A percentile compares a stretch with the other conserved stretches of the same genome.
Evolutionary conservation across 345 rosid genomes (phyloP).

Genomic region (Salix dunnii): DNA sequence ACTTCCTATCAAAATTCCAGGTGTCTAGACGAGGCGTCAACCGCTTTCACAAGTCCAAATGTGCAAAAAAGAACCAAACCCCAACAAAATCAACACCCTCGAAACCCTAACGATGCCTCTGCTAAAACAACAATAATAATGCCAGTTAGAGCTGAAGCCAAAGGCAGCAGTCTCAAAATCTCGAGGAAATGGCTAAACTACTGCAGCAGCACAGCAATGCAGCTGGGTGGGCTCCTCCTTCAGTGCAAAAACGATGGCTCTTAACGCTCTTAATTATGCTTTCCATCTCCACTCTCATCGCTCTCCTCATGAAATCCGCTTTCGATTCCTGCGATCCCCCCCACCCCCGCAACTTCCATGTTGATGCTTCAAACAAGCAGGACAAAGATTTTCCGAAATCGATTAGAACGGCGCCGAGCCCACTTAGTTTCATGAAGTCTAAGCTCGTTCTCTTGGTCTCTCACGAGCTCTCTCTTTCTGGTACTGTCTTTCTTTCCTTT

Average conservation of each 20-base stretch:
- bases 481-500: slow-evolving; percentile 1
- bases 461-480: slow-evolving; percentile 47
- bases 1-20: too few species aligned
- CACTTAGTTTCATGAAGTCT: slow-evolving; percentile 50
- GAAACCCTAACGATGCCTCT: neutral
- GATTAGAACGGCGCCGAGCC: slow-evolving; percentile 21
- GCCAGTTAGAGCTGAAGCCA: too few species aligned
- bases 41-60: too few species aligned
- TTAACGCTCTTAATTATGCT: slow-evolving; percentile 39
- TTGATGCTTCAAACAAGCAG: neutral
- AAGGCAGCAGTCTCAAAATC: neutral
- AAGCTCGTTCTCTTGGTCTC: slow-evolving; percentile 43
- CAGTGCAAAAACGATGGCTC: slow-evolving; percentile 38
- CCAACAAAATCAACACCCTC: too few species aligned
- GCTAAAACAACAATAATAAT: too few species aligned
- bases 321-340: slow-evolving; percentile 39
- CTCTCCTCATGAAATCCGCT: slow-evolving; percentile 35
- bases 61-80: too few species aligned
- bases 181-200: slow-evolving; percentile 34
- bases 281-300: slow-evolving; percentile 34
- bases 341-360: neutral
- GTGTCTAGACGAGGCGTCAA: too few species aligned
- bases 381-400: neutral
- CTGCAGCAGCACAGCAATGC: slow-evolving; percentile 11
- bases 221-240: slow-evolving; percentile 21